Evolutionary conservation across 2,329 filamentous ascomycete genomes (phyloP).

Genomic region (Nemania serpens): DNA sequence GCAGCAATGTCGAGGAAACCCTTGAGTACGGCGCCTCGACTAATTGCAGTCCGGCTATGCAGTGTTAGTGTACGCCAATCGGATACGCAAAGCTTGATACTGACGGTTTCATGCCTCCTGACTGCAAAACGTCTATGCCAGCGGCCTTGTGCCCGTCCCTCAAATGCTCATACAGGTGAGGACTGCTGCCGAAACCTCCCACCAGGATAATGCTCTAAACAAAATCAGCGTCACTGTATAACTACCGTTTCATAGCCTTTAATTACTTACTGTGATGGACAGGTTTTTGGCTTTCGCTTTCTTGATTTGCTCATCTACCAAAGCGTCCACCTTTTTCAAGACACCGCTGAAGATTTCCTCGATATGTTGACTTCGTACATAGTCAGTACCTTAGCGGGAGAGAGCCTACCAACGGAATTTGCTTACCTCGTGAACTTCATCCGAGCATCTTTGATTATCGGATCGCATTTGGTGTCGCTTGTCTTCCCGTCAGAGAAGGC

Average conservation of each 20-base stretch:
- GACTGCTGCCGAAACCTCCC: slow-evolving; percentile 10
- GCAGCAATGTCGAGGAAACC: slow-evolving; percentile 4
- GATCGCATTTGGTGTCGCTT: not conserved
- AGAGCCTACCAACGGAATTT: not conserved
- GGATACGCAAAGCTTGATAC: not conserved
- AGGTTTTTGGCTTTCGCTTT: slow-evolving; percentile 1
- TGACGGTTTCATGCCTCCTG: slow-evolving; percentile 11
- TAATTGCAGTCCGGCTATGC: slow-evolving; percentile 8
- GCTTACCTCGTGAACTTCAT: slow-evolving; percentile 11
- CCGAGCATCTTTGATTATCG: slow-evolving; percentile 12
- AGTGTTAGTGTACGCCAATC: not conserved
- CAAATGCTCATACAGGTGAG: slow-evolving; percentile 12
- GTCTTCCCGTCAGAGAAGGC: not conserved
- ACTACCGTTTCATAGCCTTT: not conserved
- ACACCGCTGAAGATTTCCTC: not conserved
- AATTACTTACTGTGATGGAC: not conserved
- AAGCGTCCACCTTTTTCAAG: slow-evolving; percentile 5
- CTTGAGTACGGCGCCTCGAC: slow-evolving; percentile 6
- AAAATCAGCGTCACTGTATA: not conserved
- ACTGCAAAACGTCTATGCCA: slow-evolving; percentile 10
- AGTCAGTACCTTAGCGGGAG: not conserved
- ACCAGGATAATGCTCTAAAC: slow-evolving; percentile 14
- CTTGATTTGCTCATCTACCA: slow-evolving; percentile 14
- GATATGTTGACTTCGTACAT: not conserved
- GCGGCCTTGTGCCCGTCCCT: not conserved